Evolutionary conservation across 2,329 filamentous ascomycete species (phyloP), one percentile per base, ranked within the genome.

Genomic region (Teratosphaeria zuluensis): DNA sequence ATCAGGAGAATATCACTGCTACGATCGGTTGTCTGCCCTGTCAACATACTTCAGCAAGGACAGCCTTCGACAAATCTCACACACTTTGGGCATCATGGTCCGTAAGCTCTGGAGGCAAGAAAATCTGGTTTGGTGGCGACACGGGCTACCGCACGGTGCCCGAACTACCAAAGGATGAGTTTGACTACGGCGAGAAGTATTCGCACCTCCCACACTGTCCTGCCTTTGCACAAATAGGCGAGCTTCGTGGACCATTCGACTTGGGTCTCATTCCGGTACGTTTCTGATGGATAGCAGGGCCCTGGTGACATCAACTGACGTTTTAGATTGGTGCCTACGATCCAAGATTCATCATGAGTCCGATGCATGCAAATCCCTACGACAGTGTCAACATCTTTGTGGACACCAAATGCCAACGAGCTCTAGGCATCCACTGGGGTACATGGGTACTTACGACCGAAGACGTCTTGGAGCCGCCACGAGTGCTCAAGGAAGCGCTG

Each of bases 81-180:
- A 95, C 92, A 0, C 81, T 97, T 4, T 97, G 92, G 92, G 85
- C 86, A 52, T 92, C 88, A 11, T 97, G 92, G 91, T 86, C 83
- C 56, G 81, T 97, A 19, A 78, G 81, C 32, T 89, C 87, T 0
- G 87, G 84, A 3, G 84, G 82, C 19, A 87, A 86, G 67, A 90
- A 86, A n/a, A 83, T 96, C 48, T 96, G 86, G 79, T 96, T 96
- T 71, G 90, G 78, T 51, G 84, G 82, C 62, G 92, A 97, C 75
- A 96, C 92, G 1, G 92, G 92, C 51, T 97, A 97, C 75, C 85
- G 92, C 61, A 76, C 83, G 6, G 89, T 96, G 0, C 86, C 88
- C 2, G 75, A 81, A 56, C 70, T 89, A 0, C 81, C 85, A 0
- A 74, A 79, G 4, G 81, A 74, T 30, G 76, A 78, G 59, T 88